Conservation (phyloP, 1,139 yeast genomes). For the Lodderomyces metapsilosis region DNA sequence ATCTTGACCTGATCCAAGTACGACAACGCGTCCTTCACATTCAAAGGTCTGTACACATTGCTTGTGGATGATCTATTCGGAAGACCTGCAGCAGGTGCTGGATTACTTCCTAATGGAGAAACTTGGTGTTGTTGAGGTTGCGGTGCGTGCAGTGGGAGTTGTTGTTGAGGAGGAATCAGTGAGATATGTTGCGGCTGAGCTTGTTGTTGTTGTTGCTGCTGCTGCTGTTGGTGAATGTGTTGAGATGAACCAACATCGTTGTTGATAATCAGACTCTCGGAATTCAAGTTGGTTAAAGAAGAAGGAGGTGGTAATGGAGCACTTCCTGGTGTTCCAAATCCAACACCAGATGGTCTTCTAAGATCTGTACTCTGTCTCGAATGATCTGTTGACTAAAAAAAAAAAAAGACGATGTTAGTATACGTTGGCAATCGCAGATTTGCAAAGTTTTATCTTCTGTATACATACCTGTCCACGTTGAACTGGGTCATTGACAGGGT, state of each 20-base stretch:
- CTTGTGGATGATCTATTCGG: constrained; percentile 46
- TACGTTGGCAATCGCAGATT: too few species aligned
- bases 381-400: constrained; percentile 18
- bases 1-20: constrained; percentile 94
- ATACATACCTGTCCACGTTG: constrained; percentile 29
- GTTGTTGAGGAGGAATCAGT: constrained; percentile 9
- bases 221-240: constrained; percentile 3
- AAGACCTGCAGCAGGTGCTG: constrained; percentile 25
- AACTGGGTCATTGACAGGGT: constrained; percentile 27
- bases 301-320: constrained; percentile 29
- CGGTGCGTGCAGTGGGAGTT: constrained; percentile 3
- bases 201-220: constrained; percentile 10
- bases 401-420: constrained; percentile 15
- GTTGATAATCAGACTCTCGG: constrained; percentile 5
- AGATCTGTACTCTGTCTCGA: constrained; percentile 25
- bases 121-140: constrained; percentile 8
- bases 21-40: constrained; percentile 93
- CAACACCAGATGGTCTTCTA: constrained; percentile 26
- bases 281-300: constrained; percentile 13
- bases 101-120: not conserved
- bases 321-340: constrained; percentile 17
- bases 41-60: constrained; percentile 76
- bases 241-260: constrained; percentile 1
- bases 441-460: too few species aligned
- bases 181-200: constrained; percentile 11